These are phyloP conservation scores for Ophiosphaerella narmari DNA, from an alignment of 2,329 filamentous ascomycete genomes.

Conservation along the genomic window DNA sequence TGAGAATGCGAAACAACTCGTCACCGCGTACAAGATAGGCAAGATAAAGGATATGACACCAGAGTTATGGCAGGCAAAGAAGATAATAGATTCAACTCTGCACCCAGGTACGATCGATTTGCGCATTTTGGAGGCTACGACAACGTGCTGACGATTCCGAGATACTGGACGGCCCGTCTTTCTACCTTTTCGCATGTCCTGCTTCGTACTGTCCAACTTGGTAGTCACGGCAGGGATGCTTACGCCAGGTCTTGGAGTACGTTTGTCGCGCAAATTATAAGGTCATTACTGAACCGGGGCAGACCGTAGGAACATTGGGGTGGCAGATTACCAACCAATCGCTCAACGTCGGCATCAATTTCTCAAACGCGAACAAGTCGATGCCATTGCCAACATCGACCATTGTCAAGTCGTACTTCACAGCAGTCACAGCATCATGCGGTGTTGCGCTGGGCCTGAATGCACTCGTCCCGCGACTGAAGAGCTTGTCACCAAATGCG, in stretches of 20 bases:
- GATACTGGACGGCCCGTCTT: conserved; percentile 93
- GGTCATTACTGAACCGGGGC: conserved; percentile 22
- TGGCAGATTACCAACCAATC: conserved; percentile 99
- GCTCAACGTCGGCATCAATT: conserved; percentile 97
- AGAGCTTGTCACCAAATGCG: conserved; percentile 73
- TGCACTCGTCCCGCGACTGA: conserved; percentile 82
- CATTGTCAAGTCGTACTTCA: conserved; percentile 85
- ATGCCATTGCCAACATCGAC: conserved; percentile 80
- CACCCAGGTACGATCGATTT: conserved; percentile 73
- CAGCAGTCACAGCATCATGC: conserved; percentile 92
- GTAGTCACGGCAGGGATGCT: conserved; percentile 97
- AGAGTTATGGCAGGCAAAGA: conserved; percentile 93
- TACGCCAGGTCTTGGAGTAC: conserved; percentile 78
- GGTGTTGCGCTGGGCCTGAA: conserved; percentile 92
- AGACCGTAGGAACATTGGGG: conserved; percentile 81
- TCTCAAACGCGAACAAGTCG: conserved; percentile 96
- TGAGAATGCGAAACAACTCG: conserved; percentile 80
- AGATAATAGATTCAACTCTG: conserved; percentile 93
- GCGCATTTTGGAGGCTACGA: not conserved
- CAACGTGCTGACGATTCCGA: conserved; percentile 45
- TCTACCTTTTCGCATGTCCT: conserved; percentile 96
- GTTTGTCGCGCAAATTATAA: conserved; percentile 21
- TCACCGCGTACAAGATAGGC: conserved; percentile 86
- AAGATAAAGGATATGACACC: conserved; percentile 80
- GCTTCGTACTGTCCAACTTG: conserved; percentile 90